Percentiles rank a stretch among this genome's conserved stretches.
Conservation (phyloP, 768 basidiomycete genomes). For the Mycena latifolia region DNA sequence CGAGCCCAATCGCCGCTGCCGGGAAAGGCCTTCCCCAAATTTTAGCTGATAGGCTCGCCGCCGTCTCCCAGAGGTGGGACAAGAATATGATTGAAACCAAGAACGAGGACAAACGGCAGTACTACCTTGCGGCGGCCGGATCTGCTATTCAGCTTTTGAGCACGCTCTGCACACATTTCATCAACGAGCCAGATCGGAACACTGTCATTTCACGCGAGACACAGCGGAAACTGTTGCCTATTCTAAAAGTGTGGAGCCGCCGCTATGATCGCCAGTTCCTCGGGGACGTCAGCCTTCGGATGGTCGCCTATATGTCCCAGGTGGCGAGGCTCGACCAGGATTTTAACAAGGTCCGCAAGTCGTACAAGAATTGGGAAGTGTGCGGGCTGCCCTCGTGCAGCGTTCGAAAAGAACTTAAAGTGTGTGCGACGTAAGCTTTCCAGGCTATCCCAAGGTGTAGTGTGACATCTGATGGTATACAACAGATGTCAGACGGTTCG, state of each 20-base stretch:
- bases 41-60: conserved; percentile 33
- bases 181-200: conserved; percentile 15
- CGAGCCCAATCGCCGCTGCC: conserved; percentile 30
- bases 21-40: conserved; percentile 33
- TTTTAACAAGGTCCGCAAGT: conserved; percentile 14
- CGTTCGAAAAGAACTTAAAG: conserved; percentile 24
- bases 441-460: background rate
- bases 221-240: conserved; percentile 12
- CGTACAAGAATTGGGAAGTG: conserved; percentile 31
- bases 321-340: background rate
- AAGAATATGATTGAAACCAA: conserved; percentile 11
- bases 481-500: conserved; percentile 30
- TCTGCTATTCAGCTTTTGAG: conserved; percentile 26
- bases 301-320: conserved; percentile 17
- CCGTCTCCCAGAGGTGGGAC: conserved; percentile 30
- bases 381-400: conserved; percentile 27
- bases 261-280: conserved; percentile 27
- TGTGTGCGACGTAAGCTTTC: conserved; percentile 19
- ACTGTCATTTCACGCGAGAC: conserved; percentile 20
- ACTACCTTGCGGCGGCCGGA: conserved; percentile 21
- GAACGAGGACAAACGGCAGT: background rate
- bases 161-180: conserved; percentile 29
- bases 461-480: background rate
- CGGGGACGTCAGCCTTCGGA: conserved; percentile 25
- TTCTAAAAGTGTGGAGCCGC: conserved; percentile 13